A percentile compares a stretch with the other conserved stretches of the same genome.
Evolutionary conservation across 2,329 filamentous ascomycete species (phyloP).

Genomic region (Neoascochyta sp.): DNA sequence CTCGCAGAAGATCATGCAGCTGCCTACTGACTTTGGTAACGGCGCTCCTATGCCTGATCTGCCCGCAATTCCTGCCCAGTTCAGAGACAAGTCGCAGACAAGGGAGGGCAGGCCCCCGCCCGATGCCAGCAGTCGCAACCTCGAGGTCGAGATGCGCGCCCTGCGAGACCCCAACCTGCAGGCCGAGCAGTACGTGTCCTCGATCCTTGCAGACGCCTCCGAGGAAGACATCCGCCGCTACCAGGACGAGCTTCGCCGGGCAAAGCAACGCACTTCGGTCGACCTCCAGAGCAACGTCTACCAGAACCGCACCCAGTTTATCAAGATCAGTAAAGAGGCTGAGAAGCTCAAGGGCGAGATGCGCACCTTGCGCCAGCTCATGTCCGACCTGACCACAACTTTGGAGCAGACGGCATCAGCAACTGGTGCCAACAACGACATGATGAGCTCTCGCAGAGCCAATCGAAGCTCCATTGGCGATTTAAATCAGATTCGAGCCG

Average conservation of each 20-base stretch:
- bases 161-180: conserved; percentile 75
- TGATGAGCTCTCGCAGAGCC: conserved; percentile 47
- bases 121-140: conserved; percentile 50
- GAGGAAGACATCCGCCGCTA: conserved; percentile 84
- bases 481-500: conserved; percentile 64
- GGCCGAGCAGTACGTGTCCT: conserved; percentile 74
- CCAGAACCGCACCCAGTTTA: conserved; percentile 96
- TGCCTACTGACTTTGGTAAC: conserved; percentile 63
- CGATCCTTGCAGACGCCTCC: conserved; percentile 75
- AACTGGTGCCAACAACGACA: conserved; percentile 35
- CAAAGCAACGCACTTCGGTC: conserved; percentile 72
- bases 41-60: conserved; percentile 60
- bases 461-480: conserved; percentile 87
- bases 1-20: conserved; percentile 83
- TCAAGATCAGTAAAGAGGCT: conserved; percentile 98
- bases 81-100: conserved; percentile 48
- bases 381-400: conserved; percentile 73
- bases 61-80: conserved; percentile 62
- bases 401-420: conserved; percentile 47
- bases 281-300: conserved; percentile 95
- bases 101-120: conserved; percentile 48
- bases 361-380: conserved; percentile 81
- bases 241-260: conserved; percentile 68
- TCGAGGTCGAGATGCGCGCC: conserved; percentile 71
- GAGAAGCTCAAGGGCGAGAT: conserved; percentile 97